Base-by-base conservation (phyloP, 345 rosid species). In the Melastoma malabathricum region DNA sequence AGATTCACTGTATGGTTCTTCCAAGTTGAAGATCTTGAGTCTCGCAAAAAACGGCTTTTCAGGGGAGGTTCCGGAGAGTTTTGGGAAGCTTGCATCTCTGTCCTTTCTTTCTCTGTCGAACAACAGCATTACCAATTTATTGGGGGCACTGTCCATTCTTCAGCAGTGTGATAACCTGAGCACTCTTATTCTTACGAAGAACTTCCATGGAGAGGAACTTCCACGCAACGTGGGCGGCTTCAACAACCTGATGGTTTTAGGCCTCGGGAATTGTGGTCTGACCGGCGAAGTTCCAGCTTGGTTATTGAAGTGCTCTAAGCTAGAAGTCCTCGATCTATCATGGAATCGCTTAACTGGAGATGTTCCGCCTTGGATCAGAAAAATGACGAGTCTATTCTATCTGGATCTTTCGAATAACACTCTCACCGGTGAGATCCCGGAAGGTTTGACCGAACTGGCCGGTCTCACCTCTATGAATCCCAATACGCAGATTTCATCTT, bases 321-420 rank as follows among this genome's bases (percentile, higher is more conserved):
- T 90, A 10, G 62, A 76, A 55, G 85, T 86, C 72, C 90, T 90
- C 63, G 98, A 90, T 74, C 72, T 90, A 59, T 90, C 96, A 8
- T 86, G 94, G 98, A 90, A 90, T 62, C 81, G 46, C 56, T 64
- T 90, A 18, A 52, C 62, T 54, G 98, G 94, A 16, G 62, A 59
- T 43, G 74, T 84, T 31, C 98, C 98, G 61, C 44, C 25, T 13
- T 90, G 98, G 98, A 75, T 84, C 10, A 96, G 92, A 47, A 72
- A 73, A 72, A 82, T 86, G 94, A 94, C 80, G 72, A 75, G 51
- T 49, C 60, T 86, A 57, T 90, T 90, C 65, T 90, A 86, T 68
- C 60, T 90, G 68, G 98, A 90, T 67, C 72, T 90, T 53, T 90
- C 96, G 7, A 90, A 86, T 65, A 90, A 86, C 69, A 80, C 96